These are phyloP conservation scores for Shiraia sp. DNA, from an alignment of 2,329 filamentous ascomycete genomes.

Conservation along the genomic window DNA sequence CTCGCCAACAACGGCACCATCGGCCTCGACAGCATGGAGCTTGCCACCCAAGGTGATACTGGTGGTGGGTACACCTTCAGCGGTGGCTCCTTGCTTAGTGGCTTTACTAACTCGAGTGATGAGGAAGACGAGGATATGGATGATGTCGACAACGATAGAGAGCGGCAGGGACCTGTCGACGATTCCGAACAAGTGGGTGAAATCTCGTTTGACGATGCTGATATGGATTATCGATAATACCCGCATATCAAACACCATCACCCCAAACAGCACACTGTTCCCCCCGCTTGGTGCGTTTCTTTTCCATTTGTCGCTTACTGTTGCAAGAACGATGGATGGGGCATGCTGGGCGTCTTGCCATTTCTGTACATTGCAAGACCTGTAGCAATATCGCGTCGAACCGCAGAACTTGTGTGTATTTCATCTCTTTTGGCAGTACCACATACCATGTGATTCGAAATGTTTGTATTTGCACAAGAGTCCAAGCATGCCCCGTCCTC, in stretches of 20 bases:
- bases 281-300: constrained; percentile 46
- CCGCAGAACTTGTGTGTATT: constrained; percentile 12
- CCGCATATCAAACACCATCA: constrained; percentile 14
- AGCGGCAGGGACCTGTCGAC: constrained; percentile 50
- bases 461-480: too few relatives aligned
- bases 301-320: constrained; percentile 15
- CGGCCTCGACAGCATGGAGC: constrained; percentile 66
- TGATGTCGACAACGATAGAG: constrained; percentile 73
- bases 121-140: constrained; percentile 96
- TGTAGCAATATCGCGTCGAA: constrained; percentile 38
- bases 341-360: constrained; percentile 13
- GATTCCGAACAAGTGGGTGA: constrained; percentile 70
- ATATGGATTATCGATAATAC: constrained; percentile 62
- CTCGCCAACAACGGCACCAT: constrained; percentile 66
- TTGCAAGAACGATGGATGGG: constrained; percentile 14
- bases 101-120: constrained; percentile 92
- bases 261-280: constrained; percentile 29
- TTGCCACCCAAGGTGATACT: constrained; percentile 65
- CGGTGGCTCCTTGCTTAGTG: constrained; percentile 76
- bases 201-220: constrained; percentile 64
- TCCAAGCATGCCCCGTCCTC: too few relatives aligned
- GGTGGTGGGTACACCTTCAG: constrained; percentile 75
- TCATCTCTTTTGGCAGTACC: too few relatives aligned
- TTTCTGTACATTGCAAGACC: constrained; percentile 32
- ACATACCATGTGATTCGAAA: too few relatives aligned